A percentile compares a stretch with the other conserved stretches of the same genome.
Conservation (phyloP, 2,329 filamentous ascomycete species). For the Plectosphaerella cucumerina region DNA sequence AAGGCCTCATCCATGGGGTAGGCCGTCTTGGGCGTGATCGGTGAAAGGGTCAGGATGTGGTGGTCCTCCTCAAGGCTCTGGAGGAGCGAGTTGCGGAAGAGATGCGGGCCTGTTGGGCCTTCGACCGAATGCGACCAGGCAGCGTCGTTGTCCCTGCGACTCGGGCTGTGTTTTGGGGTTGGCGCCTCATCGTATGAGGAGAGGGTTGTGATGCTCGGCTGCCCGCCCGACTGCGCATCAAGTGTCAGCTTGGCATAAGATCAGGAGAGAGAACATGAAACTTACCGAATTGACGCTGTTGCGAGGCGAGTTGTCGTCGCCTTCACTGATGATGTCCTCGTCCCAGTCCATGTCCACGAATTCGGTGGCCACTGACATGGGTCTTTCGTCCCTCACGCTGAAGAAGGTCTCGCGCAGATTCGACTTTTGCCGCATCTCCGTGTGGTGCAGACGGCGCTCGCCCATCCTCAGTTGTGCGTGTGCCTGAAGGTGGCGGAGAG, state of each 20-base stretch:
- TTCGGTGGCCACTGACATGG: slow-evolving; percentile 69
- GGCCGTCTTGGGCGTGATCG: slow-evolving; percentile 62
- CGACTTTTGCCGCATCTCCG: slow-evolving; percentile 49
- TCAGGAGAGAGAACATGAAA: slow-evolving; percentile 9
- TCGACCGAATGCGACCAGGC: slow-evolving; percentile 63
- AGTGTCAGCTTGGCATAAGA: slow-evolving; percentile 8
- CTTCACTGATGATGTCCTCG: slow-evolving; percentile 55
- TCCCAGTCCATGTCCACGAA: slow-evolving; percentile 74
- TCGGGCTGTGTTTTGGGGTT: slow-evolving; percentile 67
- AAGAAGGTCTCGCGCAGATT: slow-evolving; percentile 57
- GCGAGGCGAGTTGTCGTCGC: slow-evolving; percentile 63
- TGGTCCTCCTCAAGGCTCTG: slow-evolving; percentile 41
- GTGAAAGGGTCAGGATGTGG: slow-evolving; percentile 64
- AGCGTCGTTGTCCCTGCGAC: slow-evolving; percentile 57
- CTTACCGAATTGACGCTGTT: slow-evolving; percentile 70
- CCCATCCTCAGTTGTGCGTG: slow-evolving; percentile 27
- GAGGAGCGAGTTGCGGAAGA: slow-evolving; percentile 71
- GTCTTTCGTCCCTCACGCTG: slow-evolving; percentile 50
- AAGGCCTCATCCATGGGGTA: slow-evolving; percentile 20
- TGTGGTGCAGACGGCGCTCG: slow-evolving; percentile 32
- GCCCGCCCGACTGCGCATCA: slow-evolving; percentile 30
- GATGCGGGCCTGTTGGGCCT: slow-evolving; percentile 80
- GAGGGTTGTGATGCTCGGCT: slow-evolving; percentile 78
- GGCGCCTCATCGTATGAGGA: slow-evolving; percentile 82
- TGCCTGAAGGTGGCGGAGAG: too few relatives aligned